Evolutionary conservation across 1,284 basidiomycete species (phyloP), one percentile per base, ranked within the genome.

Genomic region (Boletus semigastroideus): DNA sequence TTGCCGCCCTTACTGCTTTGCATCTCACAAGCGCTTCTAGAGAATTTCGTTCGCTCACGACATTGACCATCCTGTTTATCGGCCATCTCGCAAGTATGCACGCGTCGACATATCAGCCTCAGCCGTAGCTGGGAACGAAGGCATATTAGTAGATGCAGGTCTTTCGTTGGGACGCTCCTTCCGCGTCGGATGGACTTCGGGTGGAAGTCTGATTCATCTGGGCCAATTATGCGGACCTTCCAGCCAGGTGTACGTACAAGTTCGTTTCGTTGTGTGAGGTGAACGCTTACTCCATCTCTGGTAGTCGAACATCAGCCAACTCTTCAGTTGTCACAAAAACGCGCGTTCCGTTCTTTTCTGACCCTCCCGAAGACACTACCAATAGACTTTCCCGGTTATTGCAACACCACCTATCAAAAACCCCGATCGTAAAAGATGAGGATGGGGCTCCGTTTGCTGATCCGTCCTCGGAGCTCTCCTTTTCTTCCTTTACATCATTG

Each of bases 171-270:
- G 94, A 16, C 82, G 94, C 27, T 93, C 92, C 20, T 98, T 95
- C 72, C 82, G 94, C 45, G 91, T 90, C 6, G 87, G 92, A 3
- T 98, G 94, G 92, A 92, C 94, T 14, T 88, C 91, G 0, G 80
- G 83, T 42, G 92, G 92, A 1, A 78, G 75, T 42, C 67, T 97
- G 16, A 86, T 87, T 25, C 89, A 95, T 72, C 72, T 90, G 19
- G 92, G 91, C 22, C 76, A 77, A 52, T 70, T 94, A 41, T 87
- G 85, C 65, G 77, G 78, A 2, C 82, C 84, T 9, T 70, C 59
- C 7, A 71, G 73, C 52, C 69, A 72, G 52, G 59, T 71, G 82
- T 86, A 65, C 60, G 83, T 72, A 5, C 5, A 25, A 6, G 3
- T 25, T 47, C 16, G 12, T 53, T 48, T 51, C 34, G n/a, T 52